A percentile compares a stretch with the other conserved stretches of the same genome.
These are phyloP conservation scores for Geranomyces michiganensis DNA, from an alignment of 192 early-diverging fungal genomes.

Conservation along the genomic window DNA sequence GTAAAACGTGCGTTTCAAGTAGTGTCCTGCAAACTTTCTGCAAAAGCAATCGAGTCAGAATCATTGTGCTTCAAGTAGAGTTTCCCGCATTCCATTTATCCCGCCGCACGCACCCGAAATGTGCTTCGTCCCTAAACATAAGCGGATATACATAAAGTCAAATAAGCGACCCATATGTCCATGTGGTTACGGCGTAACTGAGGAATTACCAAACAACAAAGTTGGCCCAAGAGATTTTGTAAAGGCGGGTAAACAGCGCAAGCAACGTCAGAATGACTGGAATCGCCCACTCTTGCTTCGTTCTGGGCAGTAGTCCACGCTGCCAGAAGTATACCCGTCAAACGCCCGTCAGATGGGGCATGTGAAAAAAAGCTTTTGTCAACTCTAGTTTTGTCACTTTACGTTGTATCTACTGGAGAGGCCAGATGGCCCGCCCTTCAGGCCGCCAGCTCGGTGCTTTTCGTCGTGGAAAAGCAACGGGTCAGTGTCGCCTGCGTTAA, in stretches of 20 bases:
- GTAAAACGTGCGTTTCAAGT: constrained; percentile 92
- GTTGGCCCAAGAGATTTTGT: constrained; percentile 53
- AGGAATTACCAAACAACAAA: constrained; percentile 51
- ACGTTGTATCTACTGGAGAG: not conserved
- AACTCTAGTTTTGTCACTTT: not conserved
- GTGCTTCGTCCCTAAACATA: constrained; percentile 60
- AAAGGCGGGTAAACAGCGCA: constrained; percentile 52
- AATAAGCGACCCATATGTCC: no score
- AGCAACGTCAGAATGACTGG: constrained; percentile 33
- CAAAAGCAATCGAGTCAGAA: not conserved
- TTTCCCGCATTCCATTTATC: not conserved
- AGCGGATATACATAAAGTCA: not conserved
- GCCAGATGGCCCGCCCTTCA: not conserved
- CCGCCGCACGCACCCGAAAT: constrained; percentile 56
- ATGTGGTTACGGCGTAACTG: no score
- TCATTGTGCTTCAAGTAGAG: not conserved
- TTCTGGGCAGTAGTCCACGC: not conserved
- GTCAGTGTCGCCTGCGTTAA: not conserved
- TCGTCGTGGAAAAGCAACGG: not conserved
- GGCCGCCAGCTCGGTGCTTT: not conserved
- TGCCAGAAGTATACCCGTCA: not conserved
- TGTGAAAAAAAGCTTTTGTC: not conserved
- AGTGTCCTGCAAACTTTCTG: constrained; percentile 88
- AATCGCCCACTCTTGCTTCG: not conserved
- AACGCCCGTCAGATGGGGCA: no score